Conservation (phyloP, 176 grass and related monocot species). For the sorghum (Sorghum bicolor) region DNA sequence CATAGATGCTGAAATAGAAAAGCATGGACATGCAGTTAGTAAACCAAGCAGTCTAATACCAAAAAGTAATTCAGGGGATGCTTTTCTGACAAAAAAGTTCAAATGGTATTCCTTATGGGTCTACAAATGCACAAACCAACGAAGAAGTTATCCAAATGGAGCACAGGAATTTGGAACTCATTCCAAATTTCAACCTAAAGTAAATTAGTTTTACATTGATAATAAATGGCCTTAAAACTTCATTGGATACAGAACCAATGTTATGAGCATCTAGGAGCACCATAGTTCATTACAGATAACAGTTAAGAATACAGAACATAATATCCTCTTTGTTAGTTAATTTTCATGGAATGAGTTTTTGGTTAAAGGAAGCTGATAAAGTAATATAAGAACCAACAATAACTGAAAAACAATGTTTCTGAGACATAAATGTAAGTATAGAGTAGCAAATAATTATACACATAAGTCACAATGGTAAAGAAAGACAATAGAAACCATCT, state of each 20-base stretch:
- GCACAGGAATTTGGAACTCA: neutral
- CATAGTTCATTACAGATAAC: neutral
- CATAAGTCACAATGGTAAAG: neutral
- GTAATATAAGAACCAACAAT: neutral
- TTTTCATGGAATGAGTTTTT: neutral
- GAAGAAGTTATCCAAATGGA: neutral
- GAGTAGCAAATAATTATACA: constrained; percentile 8
- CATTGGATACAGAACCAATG: neutral
- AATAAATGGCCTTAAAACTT: neutral
- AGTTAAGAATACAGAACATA: neutral
- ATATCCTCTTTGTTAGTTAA: neutral
- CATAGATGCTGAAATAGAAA: constrained; percentile 67
- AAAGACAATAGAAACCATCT: constrained; percentile 16
- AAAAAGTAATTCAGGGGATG: neutral
- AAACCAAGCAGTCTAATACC: neutral
- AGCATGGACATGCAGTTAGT: neutral
- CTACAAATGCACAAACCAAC: neutral
- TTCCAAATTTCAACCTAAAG: neutral
- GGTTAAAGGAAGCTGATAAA: neutral
- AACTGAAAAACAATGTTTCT: constrained; percentile 68
- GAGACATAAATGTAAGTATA: constrained; percentile 27
- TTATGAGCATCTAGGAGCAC: neutral
- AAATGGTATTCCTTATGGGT: constrained; percentile 1
- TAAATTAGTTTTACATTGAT: constrained; percentile 7
- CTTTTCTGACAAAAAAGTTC: neutral